phyloP scores from a whole-genome alignment of 192 early-diverging fungal species.

The Coemansia umbellata region DNA sequence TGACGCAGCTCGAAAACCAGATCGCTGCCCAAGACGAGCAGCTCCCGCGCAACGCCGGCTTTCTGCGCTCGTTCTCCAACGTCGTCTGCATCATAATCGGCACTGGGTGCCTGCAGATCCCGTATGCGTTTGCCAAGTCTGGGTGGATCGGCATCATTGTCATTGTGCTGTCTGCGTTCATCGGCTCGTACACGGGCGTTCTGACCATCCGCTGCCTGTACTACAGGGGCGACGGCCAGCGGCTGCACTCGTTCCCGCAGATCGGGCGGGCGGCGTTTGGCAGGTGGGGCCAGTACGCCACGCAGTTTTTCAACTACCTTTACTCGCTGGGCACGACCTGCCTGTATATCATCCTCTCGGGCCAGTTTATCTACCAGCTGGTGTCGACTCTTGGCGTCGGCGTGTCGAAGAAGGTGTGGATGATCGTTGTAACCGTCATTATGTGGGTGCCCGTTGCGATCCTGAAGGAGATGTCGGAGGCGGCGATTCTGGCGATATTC shows the following conservation, averaged over 20 bases:
- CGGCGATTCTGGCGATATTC: slow-evolving; percentile 63
- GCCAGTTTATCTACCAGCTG: slow-evolving; percentile 61
- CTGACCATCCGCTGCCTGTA: slow-evolving; percentile 75
- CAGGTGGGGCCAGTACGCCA: slow-evolving; percentile 52
- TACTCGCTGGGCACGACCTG: slow-evolving; percentile 65
- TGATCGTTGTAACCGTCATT: slow-evolving; percentile 53
- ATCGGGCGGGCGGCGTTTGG: slow-evolving; percentile 70
- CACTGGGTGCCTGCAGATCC: slow-evolving; percentile 76
- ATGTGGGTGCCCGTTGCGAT: slow-evolving; percentile 65
- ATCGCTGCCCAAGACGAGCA: background rate
- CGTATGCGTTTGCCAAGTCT: slow-evolving; percentile 67
- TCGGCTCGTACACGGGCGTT: slow-evolving; percentile 68
- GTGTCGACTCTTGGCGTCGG: slow-evolving; percentile 41
- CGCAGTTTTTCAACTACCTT: slow-evolving; percentile 59
- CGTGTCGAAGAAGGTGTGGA: slow-evolving; percentile 54
- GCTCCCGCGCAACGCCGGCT: slow-evolving; percentile 40
- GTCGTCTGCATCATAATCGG: slow-evolving; percentile 78
- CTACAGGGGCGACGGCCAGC: slow-evolving; percentile 40
- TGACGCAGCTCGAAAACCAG: slow-evolving; percentile 2
- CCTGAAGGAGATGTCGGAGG: slow-evolving; percentile 74
- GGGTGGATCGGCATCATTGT: slow-evolving; percentile 78
- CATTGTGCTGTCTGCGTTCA: slow-evolving; percentile 64
- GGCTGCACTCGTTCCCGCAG: slow-evolving; percentile 57
- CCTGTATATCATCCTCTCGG: slow-evolving; percentile 66
- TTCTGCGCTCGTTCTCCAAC: slow-evolving; percentile 56